A percentile compares a stretch with the other conserved stretches of the same genome.
Conservation (phyloP, 106 monocot species). For the Dendrobium nobile region DNA sequence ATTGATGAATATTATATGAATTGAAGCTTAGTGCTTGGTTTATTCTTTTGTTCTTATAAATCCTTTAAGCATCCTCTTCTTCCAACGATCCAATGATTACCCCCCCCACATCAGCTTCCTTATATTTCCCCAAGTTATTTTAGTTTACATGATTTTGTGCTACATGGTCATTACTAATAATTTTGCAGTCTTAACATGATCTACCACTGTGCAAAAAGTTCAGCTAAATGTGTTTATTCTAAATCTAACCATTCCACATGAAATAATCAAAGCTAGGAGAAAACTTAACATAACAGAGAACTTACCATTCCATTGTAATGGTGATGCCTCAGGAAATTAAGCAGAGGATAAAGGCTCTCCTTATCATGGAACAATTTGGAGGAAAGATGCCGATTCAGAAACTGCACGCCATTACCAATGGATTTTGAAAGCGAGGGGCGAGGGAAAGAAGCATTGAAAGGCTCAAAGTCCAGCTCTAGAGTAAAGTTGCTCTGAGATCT, state of each 20-base stretch:
- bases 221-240: too few species aligned
- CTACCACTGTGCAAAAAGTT: too few species aligned
- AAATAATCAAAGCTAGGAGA: background rate
- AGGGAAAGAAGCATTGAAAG: constrained; percentile 97
- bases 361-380: constrained; percentile 92
- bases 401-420: constrained; percentile 99
- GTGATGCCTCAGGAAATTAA: constrained; percentile 81
- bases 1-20: too few species aligned
- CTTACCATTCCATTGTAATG: constrained; percentile 92
- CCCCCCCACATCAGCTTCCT: too few species aligned
- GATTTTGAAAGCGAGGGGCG: constrained; percentile 80
- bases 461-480: constrained; percentile 51
- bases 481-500: constrained; percentile 23
- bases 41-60: too few species aligned
- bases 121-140: too few species aligned
- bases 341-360: constrained; percentile 90
- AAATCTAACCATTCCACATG: background rate
- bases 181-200: too few species aligned
- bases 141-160: too few species aligned
- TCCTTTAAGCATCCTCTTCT: too few species aligned
- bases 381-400: constrained; percentile 93
- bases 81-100: too few species aligned
- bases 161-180: too few species aligned
- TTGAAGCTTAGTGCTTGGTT: too few species aligned
- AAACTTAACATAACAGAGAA: background rate